These are phyloP conservation scores for Eucalyptus lansdowneana DNA, from an alignment of 345 rosid genomes.

Conservation along the genomic window DNA sequence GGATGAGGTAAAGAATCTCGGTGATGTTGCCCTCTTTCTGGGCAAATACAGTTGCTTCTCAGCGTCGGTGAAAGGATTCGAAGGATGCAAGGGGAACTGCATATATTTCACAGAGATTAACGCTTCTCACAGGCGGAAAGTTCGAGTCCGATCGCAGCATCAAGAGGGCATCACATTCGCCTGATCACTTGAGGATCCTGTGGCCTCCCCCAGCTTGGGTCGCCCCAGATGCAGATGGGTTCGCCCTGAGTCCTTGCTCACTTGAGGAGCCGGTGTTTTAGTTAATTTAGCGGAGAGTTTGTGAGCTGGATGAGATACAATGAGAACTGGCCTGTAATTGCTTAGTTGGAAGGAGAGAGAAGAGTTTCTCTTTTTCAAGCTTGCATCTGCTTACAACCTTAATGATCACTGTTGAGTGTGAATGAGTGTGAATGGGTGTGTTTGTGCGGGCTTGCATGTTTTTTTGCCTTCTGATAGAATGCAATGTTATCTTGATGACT, in stretches of 20 bases:
- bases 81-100: neutral
- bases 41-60: conserved; percentile 8
- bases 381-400: neutral
- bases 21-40: conserved; percentile 6
- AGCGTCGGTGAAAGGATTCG: neutral
- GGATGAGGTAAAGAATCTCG: conserved; percentile 17
- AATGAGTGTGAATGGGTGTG: neutral
- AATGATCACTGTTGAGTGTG: neutral
- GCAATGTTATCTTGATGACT: neutral
- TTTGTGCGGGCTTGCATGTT: neutral
- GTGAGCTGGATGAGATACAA: neutral
- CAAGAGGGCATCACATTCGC: neutral
- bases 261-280: neutral
- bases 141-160: neutral
- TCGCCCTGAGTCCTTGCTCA: neutral
- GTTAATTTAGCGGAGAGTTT: neutral
- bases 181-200: neutral
- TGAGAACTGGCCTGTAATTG: neutral
- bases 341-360: neutral
- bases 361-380: neutral
- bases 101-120: neutral
- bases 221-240: neutral
- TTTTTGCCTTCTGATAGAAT: neutral
- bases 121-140: neutral
- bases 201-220: neutral